These are phyloP conservation scores for Leucocoprinus sp. DNA, from an alignment of 768 basidiomycete species.

Conservation along the genomic window DNA sequence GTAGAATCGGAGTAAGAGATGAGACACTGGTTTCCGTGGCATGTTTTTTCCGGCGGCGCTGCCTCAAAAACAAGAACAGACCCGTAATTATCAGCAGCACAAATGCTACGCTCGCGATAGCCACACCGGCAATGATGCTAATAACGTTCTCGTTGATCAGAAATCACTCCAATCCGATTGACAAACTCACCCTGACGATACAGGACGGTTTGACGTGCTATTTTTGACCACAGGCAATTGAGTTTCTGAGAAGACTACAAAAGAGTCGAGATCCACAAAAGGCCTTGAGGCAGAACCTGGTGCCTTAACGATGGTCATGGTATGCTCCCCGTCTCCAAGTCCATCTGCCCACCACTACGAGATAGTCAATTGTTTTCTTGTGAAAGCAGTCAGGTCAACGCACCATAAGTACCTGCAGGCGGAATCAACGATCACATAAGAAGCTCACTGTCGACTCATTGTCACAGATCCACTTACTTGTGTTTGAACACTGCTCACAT, in stretches of 20 bases:
- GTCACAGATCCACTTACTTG: slow-evolving; percentile 13
- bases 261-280: slow-evolving; percentile 38
- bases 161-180: background rate
- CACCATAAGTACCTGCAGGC: slow-evolving; percentile 27
- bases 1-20: slow-evolving; percentile 24
- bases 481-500: slow-evolving; percentile 17
- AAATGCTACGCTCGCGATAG: slow-evolving; percentile 4
- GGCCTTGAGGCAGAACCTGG: slow-evolving; percentile 22
- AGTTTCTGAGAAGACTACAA: slow-evolving; percentile 27
- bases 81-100: slow-evolving; percentile 17
- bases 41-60: slow-evolving; percentile 17
- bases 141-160: background rate
- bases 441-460: background rate
- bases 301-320: slow-evolving; percentile 25
- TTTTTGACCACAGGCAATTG: background rate
- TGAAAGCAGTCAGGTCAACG: background rate
- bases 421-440: background rate
- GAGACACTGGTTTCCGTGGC: slow-evolving; percentile 19
- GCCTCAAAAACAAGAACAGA: slow-evolving; percentile 18
- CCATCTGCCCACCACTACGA: slow-evolving; percentile 35
- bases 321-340: slow-evolving; percentile 31
- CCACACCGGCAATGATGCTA: background rate
- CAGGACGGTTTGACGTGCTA: background rate
- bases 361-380: slow-evolving; percentile 1
- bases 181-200: background rate